Base-by-base conservation (phyloP, 1,284 basidiomycete genomes). In the Pseudozyma sp. region DNA sequence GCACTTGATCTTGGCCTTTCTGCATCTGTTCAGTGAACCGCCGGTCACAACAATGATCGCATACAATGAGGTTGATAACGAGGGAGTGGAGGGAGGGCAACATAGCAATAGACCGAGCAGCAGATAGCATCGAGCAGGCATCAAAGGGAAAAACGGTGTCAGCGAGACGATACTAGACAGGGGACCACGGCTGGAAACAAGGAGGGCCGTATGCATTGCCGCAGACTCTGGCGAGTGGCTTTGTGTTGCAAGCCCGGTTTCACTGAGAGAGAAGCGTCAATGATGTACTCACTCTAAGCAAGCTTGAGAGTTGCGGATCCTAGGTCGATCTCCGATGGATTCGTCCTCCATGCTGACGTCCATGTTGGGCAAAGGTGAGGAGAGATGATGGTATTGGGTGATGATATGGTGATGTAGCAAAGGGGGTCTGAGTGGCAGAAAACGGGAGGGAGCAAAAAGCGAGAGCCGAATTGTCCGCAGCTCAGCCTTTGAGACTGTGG, bases 1-100 rank as follows among this genome's bases (percentile, higher is more conserved):
- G 62, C 71, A 74, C 50, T 74, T 74, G 65, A 74, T 79, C 71
- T 74, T 74, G 12, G 71, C 71, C 47, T 69, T 69, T 16, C 71
- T 47, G 54, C 71, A 74, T 59, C 71, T 74, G 47, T 62, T 49
- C 19, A 38, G 31, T 12, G 40, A 31, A 31, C 25, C 25, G 25
- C 25, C 25, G 25, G 36, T n/a, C 38, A 5, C 43, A 14, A 36
- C 18, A 14, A 6, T 34, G 53, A n/a, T 36, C 51, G 40, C 31
- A 21, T 21, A 7, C 11, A 16, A 31, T n/a, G 18, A 31, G 45
- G 55, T 35, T 31, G n/a, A 25, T 11, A 34, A n/a, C 19, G 16
- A 52, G 38, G 34, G 35, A 25, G n/a, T 39, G 48, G 11, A 14
- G 47, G 31, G 39, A 43, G n/a, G 21, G 8, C 21, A 13, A 11